These are phyloP conservation scores for Clavaria fumosa DNA, from an alignment of 768 basidiomycete species.

Conservation along the genomic window DNA sequence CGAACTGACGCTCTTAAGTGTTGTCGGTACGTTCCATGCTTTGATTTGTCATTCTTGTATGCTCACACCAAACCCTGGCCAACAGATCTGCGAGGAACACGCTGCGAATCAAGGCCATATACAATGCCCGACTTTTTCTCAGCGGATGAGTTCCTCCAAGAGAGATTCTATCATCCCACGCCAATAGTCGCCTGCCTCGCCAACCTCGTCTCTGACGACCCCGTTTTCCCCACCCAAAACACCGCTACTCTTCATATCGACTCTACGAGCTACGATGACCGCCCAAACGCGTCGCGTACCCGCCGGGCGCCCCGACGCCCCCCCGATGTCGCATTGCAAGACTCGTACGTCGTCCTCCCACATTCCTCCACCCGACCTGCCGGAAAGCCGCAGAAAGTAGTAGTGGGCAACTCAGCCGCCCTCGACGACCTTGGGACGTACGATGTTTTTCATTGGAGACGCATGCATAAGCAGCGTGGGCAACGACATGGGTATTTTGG, in stretches of 20 bases:
- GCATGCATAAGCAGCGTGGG: no score
- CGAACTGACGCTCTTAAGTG: conserved; percentile 42
- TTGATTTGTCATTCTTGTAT: conserved; percentile 4
- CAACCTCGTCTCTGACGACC: conserved; percentile 12
- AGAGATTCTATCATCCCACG: conserved; percentile 27
- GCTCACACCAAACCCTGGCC: conserved; percentile 3
- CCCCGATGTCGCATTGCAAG: conserved; percentile 5
- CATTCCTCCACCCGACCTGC: neutral
- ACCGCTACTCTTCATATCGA: conserved; percentile 1
- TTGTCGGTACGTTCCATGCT: conserved; percentile 33
- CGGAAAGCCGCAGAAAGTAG: no score
- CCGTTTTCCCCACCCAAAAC: conserved; percentile 16
- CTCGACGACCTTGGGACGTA: no score
- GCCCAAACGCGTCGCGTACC: no score
- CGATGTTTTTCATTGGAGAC: no score
- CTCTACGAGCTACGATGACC: no score
- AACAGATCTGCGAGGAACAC: conserved; percentile 36
- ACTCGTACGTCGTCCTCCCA: conserved; percentile 4
- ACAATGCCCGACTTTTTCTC: no score
- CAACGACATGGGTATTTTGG: no score
- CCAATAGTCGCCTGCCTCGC: conserved; percentile 23
- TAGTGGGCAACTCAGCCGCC: no score
- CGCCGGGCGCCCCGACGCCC: neutral
- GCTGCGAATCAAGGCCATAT: conserved; percentile 20
- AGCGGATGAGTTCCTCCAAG: conserved; percentile 10